Conservation (phyloP, 2,329 filamentous ascomycete species). For the Alternaria arborescens region DNA sequence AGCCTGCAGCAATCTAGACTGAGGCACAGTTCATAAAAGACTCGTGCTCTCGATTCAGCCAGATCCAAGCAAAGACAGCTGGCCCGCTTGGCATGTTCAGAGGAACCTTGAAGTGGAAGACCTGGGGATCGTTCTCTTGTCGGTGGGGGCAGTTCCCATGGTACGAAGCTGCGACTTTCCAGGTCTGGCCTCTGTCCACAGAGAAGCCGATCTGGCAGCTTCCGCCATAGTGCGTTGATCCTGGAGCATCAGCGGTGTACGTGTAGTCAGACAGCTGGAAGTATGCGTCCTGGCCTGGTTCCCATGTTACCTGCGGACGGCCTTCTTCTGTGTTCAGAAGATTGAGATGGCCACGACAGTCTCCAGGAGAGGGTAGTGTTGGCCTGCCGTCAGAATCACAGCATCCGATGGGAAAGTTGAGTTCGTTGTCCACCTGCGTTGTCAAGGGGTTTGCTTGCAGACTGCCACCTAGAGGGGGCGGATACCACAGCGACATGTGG, state of each 20-base stretch:
- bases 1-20: conserved; percentile 47
- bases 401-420: conserved; percentile 56
- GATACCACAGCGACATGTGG: conserved; percentile 53
- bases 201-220: conserved; percentile 56
- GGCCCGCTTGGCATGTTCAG: conserved; percentile 47
- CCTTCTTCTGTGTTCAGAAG: conserved; percentile 54
- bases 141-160: conserved; percentile 57
- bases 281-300: conserved; percentile 48
- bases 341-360: conserved; percentile 53
- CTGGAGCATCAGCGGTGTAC: conserved; percentile 23
- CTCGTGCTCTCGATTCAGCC: conserved; percentile 57
- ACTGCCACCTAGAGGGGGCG: conserved; percentile 52
- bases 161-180: conserved; percentile 54
- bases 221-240: conserved; percentile 50
- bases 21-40: conserved; percentile 56
- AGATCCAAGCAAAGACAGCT: conserved; percentile 56
- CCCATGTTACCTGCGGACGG: conserved; percentile 49
- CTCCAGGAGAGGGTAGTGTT: conserved; percentile 33
- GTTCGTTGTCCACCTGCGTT: conserved; percentile 23
- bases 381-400: conserved; percentile 42
- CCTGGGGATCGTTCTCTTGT: conserved; percentile 45
- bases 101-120: conserved; percentile 55
- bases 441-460: conserved; percentile 50
- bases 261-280: conserved; percentile 36
- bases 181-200: conserved; percentile 52